Percentiles rank a stretch among this genome's conserved stretches.
phyloP scores from a whole-genome alignment of 2,329 filamentous ascomycete species.

The Aspergillus flavus region DNA sequence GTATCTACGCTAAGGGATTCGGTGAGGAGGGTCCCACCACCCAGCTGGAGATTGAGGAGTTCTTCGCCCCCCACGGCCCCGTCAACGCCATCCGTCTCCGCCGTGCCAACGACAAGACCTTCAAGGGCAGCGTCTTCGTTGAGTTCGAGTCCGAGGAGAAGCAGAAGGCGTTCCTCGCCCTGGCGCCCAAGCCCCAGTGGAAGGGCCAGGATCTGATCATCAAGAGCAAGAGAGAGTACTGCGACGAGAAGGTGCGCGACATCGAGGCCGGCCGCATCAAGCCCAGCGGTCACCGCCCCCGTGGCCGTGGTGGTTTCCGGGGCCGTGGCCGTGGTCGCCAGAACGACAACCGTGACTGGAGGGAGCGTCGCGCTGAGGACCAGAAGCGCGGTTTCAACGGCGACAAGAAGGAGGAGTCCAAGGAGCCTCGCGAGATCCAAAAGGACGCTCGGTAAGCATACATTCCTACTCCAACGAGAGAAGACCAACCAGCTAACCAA shows the following conservation, averaged over 20 bases:
- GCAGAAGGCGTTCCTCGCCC: constrained; percentile 75
- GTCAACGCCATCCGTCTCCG: constrained; percentile 85
- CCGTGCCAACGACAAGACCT: constrained; percentile 69
- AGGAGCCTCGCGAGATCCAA: constrained; percentile 35
- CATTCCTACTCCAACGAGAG: not conserved
- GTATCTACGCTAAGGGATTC: constrained; percentile 93
- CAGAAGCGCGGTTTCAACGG: constrained; percentile 44
- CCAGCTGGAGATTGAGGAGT: constrained; percentile 91
- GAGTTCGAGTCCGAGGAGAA: constrained; percentile 82
- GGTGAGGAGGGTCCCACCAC: constrained; percentile 79
- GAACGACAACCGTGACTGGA: constrained; percentile 43
- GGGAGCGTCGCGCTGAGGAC: constrained; percentile 48
- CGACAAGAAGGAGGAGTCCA: constrained; percentile 19
- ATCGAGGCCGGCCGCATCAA: constrained; percentile 72
- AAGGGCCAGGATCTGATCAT: constrained; percentile 77
- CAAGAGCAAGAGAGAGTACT: constrained; percentile 87
- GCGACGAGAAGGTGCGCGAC: constrained; percentile 72
- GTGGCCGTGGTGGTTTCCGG: constrained; percentile 40
- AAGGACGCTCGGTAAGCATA: constrained; percentile 46
- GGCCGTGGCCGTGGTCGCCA: constrained; percentile 49
- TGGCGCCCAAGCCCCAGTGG: constrained; percentile 82
- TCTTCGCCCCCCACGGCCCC: constrained; percentile 79
- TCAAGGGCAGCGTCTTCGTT: constrained; percentile 97
- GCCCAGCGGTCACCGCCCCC: constrained; percentile 49
- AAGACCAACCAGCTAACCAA: constrained; percentile 18